These are phyloP conservation scores for Neurospora sp. DNA, from an alignment of 2,329 filamentous ascomycete species.

Conservation along the genomic window DNA sequence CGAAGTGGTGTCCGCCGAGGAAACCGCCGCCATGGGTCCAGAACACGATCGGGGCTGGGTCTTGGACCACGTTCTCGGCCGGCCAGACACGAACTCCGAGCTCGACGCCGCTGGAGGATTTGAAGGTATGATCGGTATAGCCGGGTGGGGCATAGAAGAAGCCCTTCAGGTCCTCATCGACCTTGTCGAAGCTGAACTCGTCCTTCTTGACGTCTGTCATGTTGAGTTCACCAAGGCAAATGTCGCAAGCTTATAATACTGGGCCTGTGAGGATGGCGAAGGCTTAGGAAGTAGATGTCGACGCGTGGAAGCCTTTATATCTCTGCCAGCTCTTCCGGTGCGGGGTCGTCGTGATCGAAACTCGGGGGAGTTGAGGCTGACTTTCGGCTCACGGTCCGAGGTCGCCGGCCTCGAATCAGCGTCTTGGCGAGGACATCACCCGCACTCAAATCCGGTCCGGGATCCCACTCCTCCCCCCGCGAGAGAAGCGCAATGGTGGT, in stretches of 20 bases:
- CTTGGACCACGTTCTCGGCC: conserved; percentile 5
- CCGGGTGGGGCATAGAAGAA: conserved; percentile 3
- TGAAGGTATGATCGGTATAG: conserved; percentile 14
- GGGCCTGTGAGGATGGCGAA: background rate
- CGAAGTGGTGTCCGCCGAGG: conserved; percentile 14
- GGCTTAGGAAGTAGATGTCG: background rate
- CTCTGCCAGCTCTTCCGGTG: background rate
- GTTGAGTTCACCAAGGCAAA: background rate
- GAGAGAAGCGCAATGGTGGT: background rate
- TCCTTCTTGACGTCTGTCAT: background rate
- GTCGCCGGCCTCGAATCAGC: background rate
- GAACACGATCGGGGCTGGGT: conserved; percentile 11
- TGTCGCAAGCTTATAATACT: background rate
- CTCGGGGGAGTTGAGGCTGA: background rate
- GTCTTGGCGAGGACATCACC: background rate
- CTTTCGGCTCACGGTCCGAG: background rate
- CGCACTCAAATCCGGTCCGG: background rate
- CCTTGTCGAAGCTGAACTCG: background rate
- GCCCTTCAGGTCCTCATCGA: background rate
- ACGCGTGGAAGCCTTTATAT: background rate
- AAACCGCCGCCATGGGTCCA: conserved; percentile 17
- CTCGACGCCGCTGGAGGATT: conserved; percentile 5
- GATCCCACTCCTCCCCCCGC: background rate
- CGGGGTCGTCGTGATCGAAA: background rate
- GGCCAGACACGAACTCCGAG: conserved; percentile 15